Percentiles rank a stretch among this genome's conserved stretches.
phyloP scores from a whole-genome alignment of 768 basidiomycete species.

The Trametes maxima region DNA sequence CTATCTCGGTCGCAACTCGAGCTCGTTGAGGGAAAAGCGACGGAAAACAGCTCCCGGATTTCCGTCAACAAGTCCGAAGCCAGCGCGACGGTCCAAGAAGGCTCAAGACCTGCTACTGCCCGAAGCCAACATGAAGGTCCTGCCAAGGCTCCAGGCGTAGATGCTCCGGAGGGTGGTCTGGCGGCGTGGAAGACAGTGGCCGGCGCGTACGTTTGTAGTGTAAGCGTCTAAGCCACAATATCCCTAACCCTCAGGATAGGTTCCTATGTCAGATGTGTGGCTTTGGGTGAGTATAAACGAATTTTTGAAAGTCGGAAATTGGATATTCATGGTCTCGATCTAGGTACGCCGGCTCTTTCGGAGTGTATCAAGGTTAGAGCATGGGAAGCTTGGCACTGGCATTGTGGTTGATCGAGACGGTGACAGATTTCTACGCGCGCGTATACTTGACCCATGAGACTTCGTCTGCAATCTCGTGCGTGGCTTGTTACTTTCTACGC shows the following conservation, averaged over 20 bases:
- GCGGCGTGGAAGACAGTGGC: constrained; percentile 25
- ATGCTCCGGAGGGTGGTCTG: constrained; percentile 29
- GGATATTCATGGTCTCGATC: not conserved
- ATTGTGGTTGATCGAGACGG: not conserved
- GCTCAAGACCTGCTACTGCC: not conserved
- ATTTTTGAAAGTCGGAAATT: no score
- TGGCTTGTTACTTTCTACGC: not conserved
- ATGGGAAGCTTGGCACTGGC: no score
- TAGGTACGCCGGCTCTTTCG: constrained; percentile 35
- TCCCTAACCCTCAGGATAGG: constrained; percentile 12
- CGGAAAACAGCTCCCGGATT: not conserved
- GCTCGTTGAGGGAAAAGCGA: not conserved
- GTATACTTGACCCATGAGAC: constrained; percentile 36
- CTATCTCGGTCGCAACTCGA: constrained; percentile 1
- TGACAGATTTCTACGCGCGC: constrained; percentile 28
- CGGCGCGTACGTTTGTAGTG: constrained; percentile 22
- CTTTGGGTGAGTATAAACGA: constrained; percentile 18
- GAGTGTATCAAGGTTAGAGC: constrained; percentile 36
- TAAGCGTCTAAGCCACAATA: not conserved
- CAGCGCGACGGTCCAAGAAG: not conserved
- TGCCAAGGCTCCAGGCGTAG: not conserved
- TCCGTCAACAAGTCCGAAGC: constrained; percentile 11
- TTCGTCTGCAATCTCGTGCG: constrained; percentile 29
- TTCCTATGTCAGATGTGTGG: constrained; percentile 29
- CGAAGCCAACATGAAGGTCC: not conserved